Evolutionary conservation across 306 rosid genomes (phyloP), one percentile per base, ranked within the genome.

Genomic region (Lagenaria siceraria): DNA sequence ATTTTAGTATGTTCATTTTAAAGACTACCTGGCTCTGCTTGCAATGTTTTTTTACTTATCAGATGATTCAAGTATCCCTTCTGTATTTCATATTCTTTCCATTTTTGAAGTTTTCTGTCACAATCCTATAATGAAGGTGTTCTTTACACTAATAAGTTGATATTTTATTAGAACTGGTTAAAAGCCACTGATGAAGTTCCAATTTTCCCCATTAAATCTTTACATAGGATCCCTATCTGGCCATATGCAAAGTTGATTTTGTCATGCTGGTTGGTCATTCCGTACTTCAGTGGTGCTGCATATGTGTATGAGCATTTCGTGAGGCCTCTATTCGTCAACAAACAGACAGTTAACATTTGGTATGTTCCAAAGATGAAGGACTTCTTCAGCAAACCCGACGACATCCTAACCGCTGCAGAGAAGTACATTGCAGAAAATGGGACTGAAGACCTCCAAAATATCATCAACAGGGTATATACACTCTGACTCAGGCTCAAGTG

Each of bases 231-330:
- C 78, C 99, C 97, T 6, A 80, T 96, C 78, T 96, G 99, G 99
- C 90, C 99, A 36, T 92, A 92, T 86, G 94, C 91, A 46, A 96
- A 89, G 91, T 86, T 96, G 82, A 89, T 92, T 69, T 42, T 74
- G 58, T 89, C 90, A 46, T 87, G 91, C 85, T 96, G 99, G 99
- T 83, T 96, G 94, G 99, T 90, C 77, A 85, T 96, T 68, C 99
- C 99, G 11, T 88, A 89, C 89, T 92, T 92, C 64, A 88, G 89
- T 24, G 99, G 99, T 35, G 98, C 99, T 58, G 96, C 99, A 53
- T 92, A 87, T 59, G 96, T 96, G 40, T 96, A 96, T 11, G 99
- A 96, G 61, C 96, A 92, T 76, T 89, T 86, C 52, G 97, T 92
- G 73, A 85, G 99, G 80, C 92, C 98, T 68, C 74, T 92, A 60